Conservation (phyloP, 2,329 filamentous ascomycete species). For the Daldinia sp. region DNA sequence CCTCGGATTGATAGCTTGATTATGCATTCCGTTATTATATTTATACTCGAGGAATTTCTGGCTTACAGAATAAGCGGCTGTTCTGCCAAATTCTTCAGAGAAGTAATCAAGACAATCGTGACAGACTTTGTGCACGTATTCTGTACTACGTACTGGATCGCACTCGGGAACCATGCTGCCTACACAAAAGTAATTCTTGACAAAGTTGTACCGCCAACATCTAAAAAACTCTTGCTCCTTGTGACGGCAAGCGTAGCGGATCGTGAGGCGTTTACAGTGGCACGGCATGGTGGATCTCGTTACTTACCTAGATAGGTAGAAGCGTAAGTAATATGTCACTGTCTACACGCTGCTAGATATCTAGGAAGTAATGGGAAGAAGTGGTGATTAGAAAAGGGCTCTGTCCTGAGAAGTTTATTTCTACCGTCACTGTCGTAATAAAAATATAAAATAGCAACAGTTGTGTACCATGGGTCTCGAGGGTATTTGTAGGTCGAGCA, state of each 20-base stretch:
- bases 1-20: slow-evolving; percentile 32
- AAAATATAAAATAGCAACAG: neutral
- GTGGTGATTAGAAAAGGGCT: slow-evolving; percentile 6
- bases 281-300: slow-evolving; percentile 32
- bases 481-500: slow-evolving; percentile 12
- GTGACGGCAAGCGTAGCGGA: slow-evolving; percentile 39
- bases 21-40: slow-evolving; percentile 25
- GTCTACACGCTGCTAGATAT: neutral
- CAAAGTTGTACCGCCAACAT: slow-evolving; percentile 35
- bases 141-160: neutral
- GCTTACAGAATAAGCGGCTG: slow-evolving; percentile 23
- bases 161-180: slow-evolving; percentile 28
- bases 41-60: slow-evolving; percentile 42
- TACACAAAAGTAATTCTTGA: slow-evolving; percentile 21
- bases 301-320: slow-evolving; percentile 1
- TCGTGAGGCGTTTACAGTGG: slow-evolving; percentile 31
- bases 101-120: slow-evolving; percentile 35
- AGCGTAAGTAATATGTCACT: neutral
- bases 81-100: slow-evolving; percentile 25
- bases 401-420: slow-evolving; percentile 14
- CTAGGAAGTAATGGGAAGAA: slow-evolving; percentile 29
- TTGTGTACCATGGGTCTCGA: neutral
- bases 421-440: neutral
- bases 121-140: slow-evolving; percentile 27
- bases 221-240: slow-evolving; percentile 32